These are phyloP conservation scores for Chrysoporthe puriensis DNA, from an alignment of 2,329 filamentous ascomycete species.

Conservation along the genomic window DNA sequence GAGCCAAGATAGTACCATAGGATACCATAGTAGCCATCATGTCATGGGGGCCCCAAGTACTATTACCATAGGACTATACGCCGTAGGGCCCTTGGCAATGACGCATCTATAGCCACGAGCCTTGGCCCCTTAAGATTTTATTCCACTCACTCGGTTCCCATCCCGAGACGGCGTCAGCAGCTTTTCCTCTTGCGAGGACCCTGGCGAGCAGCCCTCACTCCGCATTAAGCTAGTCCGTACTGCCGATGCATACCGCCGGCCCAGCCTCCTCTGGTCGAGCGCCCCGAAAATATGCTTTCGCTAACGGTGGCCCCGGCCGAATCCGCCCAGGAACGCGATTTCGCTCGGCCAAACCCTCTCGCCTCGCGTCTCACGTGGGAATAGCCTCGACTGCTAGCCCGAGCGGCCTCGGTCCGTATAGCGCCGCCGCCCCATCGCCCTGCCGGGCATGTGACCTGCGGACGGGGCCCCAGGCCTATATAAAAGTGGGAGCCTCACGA, in stretches of 20 bases:
- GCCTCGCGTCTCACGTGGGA: neutral
- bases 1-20: no score
- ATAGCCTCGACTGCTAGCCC: neutral
- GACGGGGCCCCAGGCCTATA: neutral
- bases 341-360: neutral
- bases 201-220: neutral
- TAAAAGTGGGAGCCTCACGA: neutral
- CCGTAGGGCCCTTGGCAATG: neutral
- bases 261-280: no score
- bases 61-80: neutral
- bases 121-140: no score
- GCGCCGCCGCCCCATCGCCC: neutral
- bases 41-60: no score
- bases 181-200: neutral
- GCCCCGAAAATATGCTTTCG: neutral
- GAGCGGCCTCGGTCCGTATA: neutral
- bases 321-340: neutral
- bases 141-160: neutral
- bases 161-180: neutral
- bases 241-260: neutral
- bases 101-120: neutral
- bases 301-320: neutral
- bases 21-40: no score
- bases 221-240: slow-evolving; percentile 1
- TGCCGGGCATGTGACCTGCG: neutral